Conservation (phyloP, 2,329 filamentous ascomycete genomes). For the Phaeophleospora eucalypticola region DNA sequence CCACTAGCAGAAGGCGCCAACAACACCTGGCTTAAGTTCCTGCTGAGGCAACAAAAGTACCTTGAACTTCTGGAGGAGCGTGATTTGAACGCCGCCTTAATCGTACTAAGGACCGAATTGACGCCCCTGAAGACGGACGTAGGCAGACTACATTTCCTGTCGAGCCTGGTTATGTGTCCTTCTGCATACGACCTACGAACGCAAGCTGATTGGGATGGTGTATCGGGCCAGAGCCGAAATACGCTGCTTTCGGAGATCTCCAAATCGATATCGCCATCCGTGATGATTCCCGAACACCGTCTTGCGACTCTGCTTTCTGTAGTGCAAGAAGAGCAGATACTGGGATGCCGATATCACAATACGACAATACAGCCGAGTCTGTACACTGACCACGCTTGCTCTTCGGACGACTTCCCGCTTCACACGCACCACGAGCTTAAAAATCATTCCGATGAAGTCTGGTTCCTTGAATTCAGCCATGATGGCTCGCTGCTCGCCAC, state of each 20-base stretch:
- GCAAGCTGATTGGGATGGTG: slow-evolving; percentile 82
- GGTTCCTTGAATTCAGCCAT: slow-evolving; percentile 87
- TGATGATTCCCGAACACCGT: slow-evolving; percentile 93
- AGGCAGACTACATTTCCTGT: slow-evolving; percentile 72
- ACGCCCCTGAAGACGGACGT: slow-evolving; percentile 80
- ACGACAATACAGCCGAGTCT: slow-evolving; percentile 72
- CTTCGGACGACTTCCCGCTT: slow-evolving; percentile 73
- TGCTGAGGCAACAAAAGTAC: slow-evolving; percentile 89
- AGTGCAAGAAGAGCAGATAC: slow-evolving; percentile 78
- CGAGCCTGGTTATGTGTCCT: slow-evolving; percentile 80
- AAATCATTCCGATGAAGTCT: slow-evolving; percentile 77
- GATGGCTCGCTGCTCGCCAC: slow-evolving; percentile 79
- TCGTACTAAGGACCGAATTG: slow-evolving; percentile 81
- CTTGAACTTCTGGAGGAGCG: slow-evolving; percentile 78
- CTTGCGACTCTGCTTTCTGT: slow-evolving; percentile 76
- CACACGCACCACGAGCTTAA: slow-evolving; percentile 66
- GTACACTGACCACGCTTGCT: slow-evolving; percentile 83
- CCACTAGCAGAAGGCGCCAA: slow-evolving; percentile 73
- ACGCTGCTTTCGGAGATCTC: slow-evolving; percentile 76
- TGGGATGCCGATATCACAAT: slow-evolving; percentile 84
- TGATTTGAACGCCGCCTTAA: slow-evolving; percentile 69
- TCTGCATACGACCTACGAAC: slow-evolving; percentile 69
- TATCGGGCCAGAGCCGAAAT: slow-evolving; percentile 68
- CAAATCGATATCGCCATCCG: slow-evolving; percentile 86
- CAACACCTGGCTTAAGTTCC: slow-evolving; percentile 76